Evolutionary conservation across 73 alveolate genomes (phyloP), one percentile per base, ranked within the genome.

Genomic region (Loxodes magnus): DNA sequence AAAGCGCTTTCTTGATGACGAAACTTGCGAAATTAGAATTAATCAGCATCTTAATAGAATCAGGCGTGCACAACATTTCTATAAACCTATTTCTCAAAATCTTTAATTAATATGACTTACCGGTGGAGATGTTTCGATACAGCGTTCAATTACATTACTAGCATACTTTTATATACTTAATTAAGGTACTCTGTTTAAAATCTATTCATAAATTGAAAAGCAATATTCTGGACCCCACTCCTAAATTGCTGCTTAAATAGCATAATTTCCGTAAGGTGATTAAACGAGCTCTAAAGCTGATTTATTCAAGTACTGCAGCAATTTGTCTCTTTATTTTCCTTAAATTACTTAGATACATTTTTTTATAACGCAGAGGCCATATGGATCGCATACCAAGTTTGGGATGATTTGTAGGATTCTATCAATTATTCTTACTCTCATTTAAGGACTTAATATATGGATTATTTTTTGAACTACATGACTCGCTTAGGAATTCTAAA

Each of bases 201-300:
- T 53, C 43, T 38, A 42, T 4, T 7, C 20, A 23, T 52, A 20
- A 30, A 72, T 51, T 25, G 50, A 73, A 24, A 35, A 7, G 51
- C 73, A 41, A 46, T 53, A 50, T 24, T 35, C 53, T 39, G 50
- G 66, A 24, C 37, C 42, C 86, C 86, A 72, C 58, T 64, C 65
- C 21, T 86, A 94, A 20, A 86, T 72, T 1, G 80, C 80, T 35
- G 67, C 64, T 60, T 86, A 83, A 26, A 86, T 80, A 20, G 88
- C 97, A 63, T 81, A 86, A 51, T 86, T 86, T 20, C 94, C 94
- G 58, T 77, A 81, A 31, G 97, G 92, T 51, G 71, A 78, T 51
- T 78, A 56, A 16, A 81, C 82, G 44, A 81, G 73, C 42, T 68
- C 55, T 7, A 76, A 69, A 0, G 75, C 78, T 43, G 64, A 81